Evolutionary conservation across 2,329 filamentous ascomycete species (phyloP).

Genomic region (Arachnomyces sp.): DNA sequence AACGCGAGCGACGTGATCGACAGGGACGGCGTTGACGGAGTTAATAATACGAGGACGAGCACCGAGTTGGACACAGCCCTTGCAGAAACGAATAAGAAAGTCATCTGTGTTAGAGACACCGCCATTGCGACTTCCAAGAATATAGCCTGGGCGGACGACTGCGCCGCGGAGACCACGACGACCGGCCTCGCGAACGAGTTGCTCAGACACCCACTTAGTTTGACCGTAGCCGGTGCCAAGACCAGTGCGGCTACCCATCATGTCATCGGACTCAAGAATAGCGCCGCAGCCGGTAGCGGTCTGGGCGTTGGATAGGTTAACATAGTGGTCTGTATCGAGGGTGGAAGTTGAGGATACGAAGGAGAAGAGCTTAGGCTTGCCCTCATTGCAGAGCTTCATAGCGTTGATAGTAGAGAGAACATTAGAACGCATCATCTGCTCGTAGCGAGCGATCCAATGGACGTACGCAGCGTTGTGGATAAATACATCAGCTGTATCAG

Average conservation of each 20-base stretch:
- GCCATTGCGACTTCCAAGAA: conserved; percentile 62
- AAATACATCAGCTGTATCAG: conserved; percentile 59
- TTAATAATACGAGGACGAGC: conserved; percentile 70
- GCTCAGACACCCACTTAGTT: conserved; percentile 73
- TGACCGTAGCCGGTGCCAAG: conserved; percentile 86
- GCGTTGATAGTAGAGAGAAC: conserved; percentile 73
- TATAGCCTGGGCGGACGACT: conserved; percentile 76
- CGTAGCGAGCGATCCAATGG: conserved; percentile 76
- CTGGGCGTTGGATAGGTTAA: conserved; percentile 60
- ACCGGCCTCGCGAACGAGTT: conserved; percentile 69
- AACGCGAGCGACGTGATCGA: conserved; percentile 72
- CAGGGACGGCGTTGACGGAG: conserved; percentile 82
- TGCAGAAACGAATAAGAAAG: conserved; percentile 77
- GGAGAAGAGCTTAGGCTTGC: conserved; percentile 68
- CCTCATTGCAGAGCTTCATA: conserved; percentile 64
- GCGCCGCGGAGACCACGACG: conserved; percentile 64
- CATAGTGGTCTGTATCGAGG: conserved; percentile 74
- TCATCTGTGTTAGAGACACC: conserved; percentile 78
- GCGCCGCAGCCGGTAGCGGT: conserved; percentile 53
- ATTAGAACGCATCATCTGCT: conserved; percentile 62
- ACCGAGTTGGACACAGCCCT: conserved; percentile 75
- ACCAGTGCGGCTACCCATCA: conserved; percentile 65
- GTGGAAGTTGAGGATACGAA: conserved; percentile 79
- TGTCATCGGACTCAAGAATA: conserved; percentile 67
- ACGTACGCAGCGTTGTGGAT: conserved; percentile 74